A percentile compares a stretch with the other conserved stretches of the same genome.
Evolutionary conservation across 306 rosid species (phyloP).

Genomic region (Medicago truncatula): DNA sequence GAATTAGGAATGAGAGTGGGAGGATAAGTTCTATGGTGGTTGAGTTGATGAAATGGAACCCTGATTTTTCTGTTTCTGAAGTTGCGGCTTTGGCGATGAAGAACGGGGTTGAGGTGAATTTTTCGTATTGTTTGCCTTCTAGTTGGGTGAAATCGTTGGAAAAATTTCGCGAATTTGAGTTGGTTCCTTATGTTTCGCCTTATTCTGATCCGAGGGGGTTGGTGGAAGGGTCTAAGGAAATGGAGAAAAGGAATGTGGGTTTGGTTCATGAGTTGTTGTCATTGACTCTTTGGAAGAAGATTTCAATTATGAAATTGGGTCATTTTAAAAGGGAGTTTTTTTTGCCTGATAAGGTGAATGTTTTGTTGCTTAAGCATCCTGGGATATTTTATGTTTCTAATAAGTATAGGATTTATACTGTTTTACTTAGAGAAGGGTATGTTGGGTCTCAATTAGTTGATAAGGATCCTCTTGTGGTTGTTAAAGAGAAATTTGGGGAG

Average conservation of each 20-base stretch:
- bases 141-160: conserved; percentile 86
- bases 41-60: conserved; percentile 74
- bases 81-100: conserved; percentile 56
- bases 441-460: conserved; percentile 65
- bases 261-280: conserved; percentile 85
- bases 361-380: conserved; percentile 79
- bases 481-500: conserved; percentile 86
- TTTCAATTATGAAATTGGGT: conserved; percentile 76
- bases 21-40: conserved; percentile 75
- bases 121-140: conserved; percentile 68
- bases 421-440: conserved; percentile 81
- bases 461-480: conserved; percentile 78
- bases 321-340: conserved; percentile 77
- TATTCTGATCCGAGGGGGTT: conserved; percentile 53
- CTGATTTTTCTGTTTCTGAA: conserved; percentile 64
- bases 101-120: conserved; percentile 57
- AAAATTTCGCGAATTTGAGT: conserved; percentile 63
- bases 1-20: conserved; percentile 63
- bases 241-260: conserved; percentile 83
- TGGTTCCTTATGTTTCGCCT: conserved; percentile 74
- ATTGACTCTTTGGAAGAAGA: conserved; percentile 82
- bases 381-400: conserved; percentile 82
- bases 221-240: conserved; percentile 66
- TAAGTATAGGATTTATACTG: conserved; percentile 75
- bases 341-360: conserved; percentile 71